Evolutionary conservation across 2,329 filamentous ascomycete genomes (phyloP).

Genomic region (Fusarium ambrosium): DNA sequence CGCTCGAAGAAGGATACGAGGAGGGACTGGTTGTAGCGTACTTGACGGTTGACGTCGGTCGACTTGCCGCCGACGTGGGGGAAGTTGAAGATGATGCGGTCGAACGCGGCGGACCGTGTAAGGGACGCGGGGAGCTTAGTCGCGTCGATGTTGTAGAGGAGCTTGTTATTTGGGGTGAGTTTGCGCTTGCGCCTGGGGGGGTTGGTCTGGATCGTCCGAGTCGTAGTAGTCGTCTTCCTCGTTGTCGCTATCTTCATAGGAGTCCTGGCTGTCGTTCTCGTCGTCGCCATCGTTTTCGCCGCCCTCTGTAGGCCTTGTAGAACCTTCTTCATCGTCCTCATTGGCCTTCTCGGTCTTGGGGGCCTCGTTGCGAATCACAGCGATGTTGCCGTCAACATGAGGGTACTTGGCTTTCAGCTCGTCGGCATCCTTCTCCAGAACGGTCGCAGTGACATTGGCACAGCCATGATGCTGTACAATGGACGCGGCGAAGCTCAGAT

Average conservation of each 20-base stretch:
- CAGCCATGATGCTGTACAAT: conserved; percentile 76
- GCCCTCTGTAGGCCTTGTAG: conserved; percentile 5
- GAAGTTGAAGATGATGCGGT: conserved; percentile 94
- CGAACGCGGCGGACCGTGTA: conserved; percentile 64
- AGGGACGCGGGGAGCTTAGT: conserved; percentile 68
- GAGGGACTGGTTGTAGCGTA: conserved; percentile 88
- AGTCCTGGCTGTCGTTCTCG: conserved; percentile 27
- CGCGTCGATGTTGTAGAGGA: conserved; percentile 77
- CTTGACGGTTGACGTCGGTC: conserved; percentile 94
- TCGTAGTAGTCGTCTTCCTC: conserved; percentile 33
- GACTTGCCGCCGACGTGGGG: conserved; percentile 93
- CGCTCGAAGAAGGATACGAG: conserved; percentile 77
- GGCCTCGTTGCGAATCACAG: conserved; percentile 57
- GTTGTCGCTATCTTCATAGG: conserved; percentile 34
- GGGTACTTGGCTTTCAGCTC: conserved; percentile 81
- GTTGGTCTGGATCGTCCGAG: conserved; percentile 38
- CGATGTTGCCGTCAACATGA: conserved; percentile 72
- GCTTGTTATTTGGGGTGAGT: conserved; percentile 47
- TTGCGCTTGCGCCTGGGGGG: conserved; percentile 29
- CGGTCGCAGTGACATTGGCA: conserved; percentile 76
- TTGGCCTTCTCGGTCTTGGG: conserved; percentile 33
- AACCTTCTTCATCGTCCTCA: not conserved
- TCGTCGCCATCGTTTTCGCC: conserved; percentile 11
- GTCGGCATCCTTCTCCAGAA: conserved; percentile 69
- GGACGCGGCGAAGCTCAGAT: conserved; percentile 82